These are phyloP conservation scores for Barnettozyma botsteinii DNA, from an alignment of 805 yeast species.

Conservation along the genomic window DNA sequence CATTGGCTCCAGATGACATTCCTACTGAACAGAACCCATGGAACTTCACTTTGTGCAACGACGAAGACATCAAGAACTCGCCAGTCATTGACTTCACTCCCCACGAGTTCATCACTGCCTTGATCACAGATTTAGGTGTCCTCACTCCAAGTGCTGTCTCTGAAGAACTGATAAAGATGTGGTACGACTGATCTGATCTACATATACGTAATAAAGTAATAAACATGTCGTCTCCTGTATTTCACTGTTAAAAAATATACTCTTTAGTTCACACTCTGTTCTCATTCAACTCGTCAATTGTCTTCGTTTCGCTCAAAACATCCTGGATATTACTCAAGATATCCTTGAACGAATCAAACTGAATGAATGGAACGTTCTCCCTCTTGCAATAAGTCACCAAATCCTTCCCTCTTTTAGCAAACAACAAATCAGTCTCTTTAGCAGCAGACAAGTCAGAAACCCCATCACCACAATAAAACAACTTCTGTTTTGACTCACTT, in stretches of 20 bases:
- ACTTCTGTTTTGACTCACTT: slow-evolving; percentile 44
- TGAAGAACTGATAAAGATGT: slow-evolving; percentile 96
- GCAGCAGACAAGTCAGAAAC: slow-evolving; percentile 95
- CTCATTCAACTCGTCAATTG: slow-evolving; percentile 32
- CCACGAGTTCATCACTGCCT: slow-evolving; percentile 90
- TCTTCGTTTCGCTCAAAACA: slow-evolving; percentile 41
- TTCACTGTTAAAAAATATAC: slow-evolving; percentile 8
- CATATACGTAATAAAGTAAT: neutral
- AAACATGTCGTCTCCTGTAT: neutral
- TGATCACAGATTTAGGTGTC: slow-evolving; percentile 94
- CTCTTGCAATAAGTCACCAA: slow-evolving; percentile 77
- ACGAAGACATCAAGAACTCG: slow-evolving; percentile 33
- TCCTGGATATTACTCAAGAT: slow-evolving; percentile 57
- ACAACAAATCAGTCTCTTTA: slow-evolving; percentile 85
- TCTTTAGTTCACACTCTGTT: no score
- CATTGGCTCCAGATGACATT: slow-evolving; percentile 86
- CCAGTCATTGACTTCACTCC: slow-evolving; percentile 90
- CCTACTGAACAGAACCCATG: slow-evolving; percentile 52
- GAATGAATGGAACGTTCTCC: slow-evolving; percentile 78
- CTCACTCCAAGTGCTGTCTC: slow-evolving; percentile 96
- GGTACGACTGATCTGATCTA: slow-evolving; percentile 72
- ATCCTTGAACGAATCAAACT: slow-evolving; percentile 70
- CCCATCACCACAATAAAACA: slow-evolving; percentile 97
- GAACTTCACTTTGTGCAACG: slow-evolving; percentile 35
- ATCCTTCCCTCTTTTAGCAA: slow-evolving; percentile 91